Conservation (phyloP, 805 yeast genomes). For the Pichia eremophila region DNA sequence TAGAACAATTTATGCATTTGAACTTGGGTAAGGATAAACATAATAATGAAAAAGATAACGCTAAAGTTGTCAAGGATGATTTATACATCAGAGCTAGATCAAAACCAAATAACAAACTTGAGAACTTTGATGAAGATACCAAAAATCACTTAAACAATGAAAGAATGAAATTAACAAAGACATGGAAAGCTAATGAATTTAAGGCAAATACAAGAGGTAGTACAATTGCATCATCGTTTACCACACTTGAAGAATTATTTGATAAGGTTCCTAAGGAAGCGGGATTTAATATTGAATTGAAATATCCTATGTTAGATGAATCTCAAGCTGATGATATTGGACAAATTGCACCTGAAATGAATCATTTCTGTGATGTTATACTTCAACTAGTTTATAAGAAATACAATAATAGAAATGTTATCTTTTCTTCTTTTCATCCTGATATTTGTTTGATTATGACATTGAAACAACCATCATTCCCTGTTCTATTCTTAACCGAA, state of each 20-base stretch:
- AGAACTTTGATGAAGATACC: slow-evolving; percentile 23
- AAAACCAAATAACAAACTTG: slow-evolving; percentile 22
- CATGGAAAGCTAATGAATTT: slow-evolving; percentile 76
- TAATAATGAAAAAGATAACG: slow-evolving; percentile 8
- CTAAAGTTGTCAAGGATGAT: slow-evolving; percentile 22
- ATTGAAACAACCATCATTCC: slow-evolving; percentile 87
- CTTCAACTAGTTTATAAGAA: slow-evolving; percentile 70
- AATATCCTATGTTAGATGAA: slow-evolving; percentile 92
- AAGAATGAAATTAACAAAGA: slow-evolving; percentile 79
- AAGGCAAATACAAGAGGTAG: slow-evolving; percentile 90
- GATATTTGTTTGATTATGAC: slow-evolving; percentile 81
- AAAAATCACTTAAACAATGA: slow-evolving; percentile 31
- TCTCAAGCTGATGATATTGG: slow-evolving; percentile 86
- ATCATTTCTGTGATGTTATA: slow-evolving; percentile 82
- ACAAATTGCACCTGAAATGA: slow-evolving; percentile 70
- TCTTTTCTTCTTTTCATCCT: slow-evolving; percentile 91
- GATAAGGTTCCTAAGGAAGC: slow-evolving; percentile 70
- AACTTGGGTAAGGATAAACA: slow-evolving; percentile 23
- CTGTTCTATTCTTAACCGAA: slow-evolving; percentile 83
- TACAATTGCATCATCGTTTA: slow-evolving; percentile 85
- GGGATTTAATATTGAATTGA: slow-evolving; percentile 91
- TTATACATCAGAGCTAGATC: slow-evolving; percentile 23
- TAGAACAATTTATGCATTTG: slow-evolving; percentile 73
- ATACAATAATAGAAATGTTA: slow-evolving; percentile 71
- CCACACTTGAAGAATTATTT: slow-evolving; percentile 78